Base-by-base conservation (phyloP, 2,329 filamentous ascomycete species). In the Scortechinia acanthostroma region DNA sequence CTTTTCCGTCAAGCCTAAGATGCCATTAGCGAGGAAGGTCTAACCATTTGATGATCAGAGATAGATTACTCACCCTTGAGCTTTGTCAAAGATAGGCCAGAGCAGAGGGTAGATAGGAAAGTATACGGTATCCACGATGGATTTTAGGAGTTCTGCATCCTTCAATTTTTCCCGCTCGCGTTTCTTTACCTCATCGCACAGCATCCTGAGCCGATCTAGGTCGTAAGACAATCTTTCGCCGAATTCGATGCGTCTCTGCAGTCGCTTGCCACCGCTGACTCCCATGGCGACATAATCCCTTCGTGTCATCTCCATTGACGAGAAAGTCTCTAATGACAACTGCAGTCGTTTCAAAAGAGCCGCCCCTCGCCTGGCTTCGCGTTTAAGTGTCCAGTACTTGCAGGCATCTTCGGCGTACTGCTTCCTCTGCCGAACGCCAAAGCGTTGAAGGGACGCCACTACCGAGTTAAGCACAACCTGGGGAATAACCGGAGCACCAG, bases 281-380 rank as follows among this genome's bases (percentile, higher is more conserved):
- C 93, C 93, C 88, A 97, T 95, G 28, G 86, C 85, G n/a, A 86
- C 86, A 63, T 96, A 98, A 63, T 97, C 91, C 48, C 93, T 85
- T 44, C 93, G 79, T 2, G 93, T 96, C 52, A 98, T 83, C 64
- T 98, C 93, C 86, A 96, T 95, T 0, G 90, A 95, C 4, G 91
- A 91, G 62, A 97, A 98, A 0, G 89, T 88, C 62, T 97, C 91
- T 75, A 96, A 86, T 62, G 96, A 91, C 47, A 97, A 69, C 61
- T 98, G 93, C 17, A 98, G 73, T 25, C 93, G 82, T 66, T 97
- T 97, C 48, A 98, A 75, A 46, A 98, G 72, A 3, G 93, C 89
- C 22, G 93, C 93, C 42, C 93, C 93, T 47, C 93, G 78, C 23
- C 93, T 82, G 49, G 91, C 88, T 62, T 98, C 93, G 46, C 93